A percentile compares a stretch with the other conserved stretches of the same genome.
These are phyloP conservation scores for Pezicula rhizophila DNA, from an alignment of 2,329 filamentous ascomycete species.

Conservation along the genomic window DNA sequence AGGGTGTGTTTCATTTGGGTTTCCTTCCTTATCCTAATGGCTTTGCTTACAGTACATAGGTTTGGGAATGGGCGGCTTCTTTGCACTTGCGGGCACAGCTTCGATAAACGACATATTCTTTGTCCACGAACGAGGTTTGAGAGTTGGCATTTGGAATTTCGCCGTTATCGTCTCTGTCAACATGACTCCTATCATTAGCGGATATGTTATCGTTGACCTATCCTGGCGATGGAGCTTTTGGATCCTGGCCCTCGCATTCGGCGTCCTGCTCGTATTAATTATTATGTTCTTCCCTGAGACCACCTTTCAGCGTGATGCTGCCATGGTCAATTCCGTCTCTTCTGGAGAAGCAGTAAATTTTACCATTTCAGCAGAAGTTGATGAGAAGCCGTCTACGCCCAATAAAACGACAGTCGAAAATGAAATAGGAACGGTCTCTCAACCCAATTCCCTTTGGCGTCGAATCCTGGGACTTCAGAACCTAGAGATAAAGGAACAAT, in stretches of 20 bases:
- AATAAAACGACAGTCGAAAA: neutral
- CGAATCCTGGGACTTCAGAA: neutral
- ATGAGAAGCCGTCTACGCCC: no score
- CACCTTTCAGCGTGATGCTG: slow-evolving; percentile 20
- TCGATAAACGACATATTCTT: slow-evolving; percentile 12
- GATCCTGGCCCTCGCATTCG: slow-evolving; percentile 25
- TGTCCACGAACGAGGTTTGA: slow-evolving; percentile 10
- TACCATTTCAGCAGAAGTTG: neutral
- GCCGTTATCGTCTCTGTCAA: neutral
- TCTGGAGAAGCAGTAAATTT: neutral
- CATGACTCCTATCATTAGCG: slow-evolving; percentile 27
- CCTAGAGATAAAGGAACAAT: slow-evolving; percentile 2
- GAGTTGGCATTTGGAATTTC: slow-evolving; percentile 11
- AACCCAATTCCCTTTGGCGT: neutral
- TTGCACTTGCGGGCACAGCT: slow-evolving; percentile 8
- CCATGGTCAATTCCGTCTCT: neutral
- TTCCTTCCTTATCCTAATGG: neutral
- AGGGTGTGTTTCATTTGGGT: slow-evolving; percentile 3
- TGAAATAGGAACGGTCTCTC: neutral
- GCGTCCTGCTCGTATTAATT: slow-evolving; percentile 30
- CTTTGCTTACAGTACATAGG: neutral
- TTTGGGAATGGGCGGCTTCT: slow-evolving; percentile 9
- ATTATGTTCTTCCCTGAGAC: slow-evolving; percentile 37
- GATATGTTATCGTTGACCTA: slow-evolving; percentile 26
- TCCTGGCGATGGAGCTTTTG: slow-evolving; percentile 20